These are phyloP conservation scores for Hymenoscyphus fraxineus DNA, from an alignment of 2,329 filamentous ascomycete species.

Conservation along the genomic window DNA sequence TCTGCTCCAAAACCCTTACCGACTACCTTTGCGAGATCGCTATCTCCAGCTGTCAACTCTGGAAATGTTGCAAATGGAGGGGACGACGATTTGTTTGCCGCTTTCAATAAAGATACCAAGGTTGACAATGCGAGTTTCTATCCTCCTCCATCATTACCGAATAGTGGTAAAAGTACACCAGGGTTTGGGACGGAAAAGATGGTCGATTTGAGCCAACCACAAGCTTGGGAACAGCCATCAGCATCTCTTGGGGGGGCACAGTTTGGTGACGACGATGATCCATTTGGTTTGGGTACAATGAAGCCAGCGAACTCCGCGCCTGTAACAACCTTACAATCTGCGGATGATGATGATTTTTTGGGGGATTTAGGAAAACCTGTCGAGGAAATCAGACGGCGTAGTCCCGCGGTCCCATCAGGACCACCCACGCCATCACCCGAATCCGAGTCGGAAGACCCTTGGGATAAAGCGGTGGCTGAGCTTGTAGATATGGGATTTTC, in stretches of 20 bases:
- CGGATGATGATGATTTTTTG: slow-evolving; percentile 63
- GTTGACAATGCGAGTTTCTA: slow-evolving; percentile 65
- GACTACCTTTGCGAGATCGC: slow-evolving; percentile 26
- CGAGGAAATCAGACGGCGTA: slow-evolving; percentile 53
- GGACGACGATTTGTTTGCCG: slow-evolving; percentile 64
- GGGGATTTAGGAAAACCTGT: slow-evolving; percentile 63
- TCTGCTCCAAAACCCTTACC: slow-evolving; percentile 38
- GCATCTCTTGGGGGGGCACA: slow-evolving; percentile 23
- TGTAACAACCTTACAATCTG: slow-evolving; percentile 28
- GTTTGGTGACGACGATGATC: slow-evolving; percentile 69
- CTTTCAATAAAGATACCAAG: slow-evolving; percentile 62
- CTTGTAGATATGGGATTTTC: slow-evolving; percentile 94
- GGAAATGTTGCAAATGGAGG: slow-evolving; percentile 32
- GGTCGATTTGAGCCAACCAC: slow-evolving; percentile 51
- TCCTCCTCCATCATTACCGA: slow-evolving; percentile 48
- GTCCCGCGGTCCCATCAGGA: slow-evolving; percentile 32
- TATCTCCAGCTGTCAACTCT: slow-evolving; percentile 33
- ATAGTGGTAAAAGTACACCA: slow-evolving; percentile 40
- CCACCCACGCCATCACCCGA: slow-evolving; percentile 21
- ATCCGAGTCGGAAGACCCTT: slow-evolving; percentile 50
- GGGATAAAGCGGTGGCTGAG: slow-evolving; percentile 79
- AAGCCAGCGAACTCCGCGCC: slow-evolving; percentile 32
- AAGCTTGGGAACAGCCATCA: slow-evolving; percentile 47
- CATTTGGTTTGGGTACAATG: slow-evolving; percentile 74
- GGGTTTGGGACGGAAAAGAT: slow-evolving; percentile 37